Percentiles rank a stretch among this genome's conserved stretches.
Evolutionary conservation across 805 yeast genomes (phyloP).

Genomic region (Myxozyma geophila): DNA sequence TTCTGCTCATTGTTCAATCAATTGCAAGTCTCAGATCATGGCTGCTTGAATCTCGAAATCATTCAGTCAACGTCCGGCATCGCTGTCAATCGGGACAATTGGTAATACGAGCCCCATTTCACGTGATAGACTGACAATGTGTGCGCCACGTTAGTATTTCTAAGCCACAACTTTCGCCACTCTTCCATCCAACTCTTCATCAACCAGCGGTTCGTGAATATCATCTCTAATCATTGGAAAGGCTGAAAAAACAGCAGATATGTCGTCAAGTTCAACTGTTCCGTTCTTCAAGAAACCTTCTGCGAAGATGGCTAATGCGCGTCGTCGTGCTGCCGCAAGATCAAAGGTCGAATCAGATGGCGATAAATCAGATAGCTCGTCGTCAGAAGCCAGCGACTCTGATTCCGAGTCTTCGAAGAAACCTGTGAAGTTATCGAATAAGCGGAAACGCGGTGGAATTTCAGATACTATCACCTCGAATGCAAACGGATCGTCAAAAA

Average conservation of each 20-base stretch:
- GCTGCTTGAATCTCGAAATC: background rate
- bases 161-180: constrained; percentile 1
- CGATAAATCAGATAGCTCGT: constrained; percentile 5
- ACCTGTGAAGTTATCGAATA: constrained; percentile 5
- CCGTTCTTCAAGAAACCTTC: constrained; percentile 26
- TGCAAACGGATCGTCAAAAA: constrained; percentile 19
- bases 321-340: constrained; percentile 7
- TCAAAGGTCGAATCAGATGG: constrained; percentile 1
- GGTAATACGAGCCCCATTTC: background rate
- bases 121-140: too few relatives aligned
- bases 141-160: background rate
- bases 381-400: constrained; percentile 4
- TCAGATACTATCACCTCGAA: constrained; percentile 25
- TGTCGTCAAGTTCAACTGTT: constrained; percentile 21
- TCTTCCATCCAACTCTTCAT: background rate
- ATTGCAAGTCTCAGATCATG: background rate
- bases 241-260: background rate
- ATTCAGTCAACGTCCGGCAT: background rate
- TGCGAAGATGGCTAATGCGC: constrained; percentile 21
- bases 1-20: background rate
- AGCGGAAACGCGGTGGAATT: constrained; percentile 22
- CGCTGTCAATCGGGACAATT: background rate
- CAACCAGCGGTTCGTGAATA: background rate
- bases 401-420: background rate
- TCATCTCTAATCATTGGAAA: background rate